phyloP scores from a whole-genome alignment of 176 grass and related monocot genomes.

The Oryza officinalis region DNA sequence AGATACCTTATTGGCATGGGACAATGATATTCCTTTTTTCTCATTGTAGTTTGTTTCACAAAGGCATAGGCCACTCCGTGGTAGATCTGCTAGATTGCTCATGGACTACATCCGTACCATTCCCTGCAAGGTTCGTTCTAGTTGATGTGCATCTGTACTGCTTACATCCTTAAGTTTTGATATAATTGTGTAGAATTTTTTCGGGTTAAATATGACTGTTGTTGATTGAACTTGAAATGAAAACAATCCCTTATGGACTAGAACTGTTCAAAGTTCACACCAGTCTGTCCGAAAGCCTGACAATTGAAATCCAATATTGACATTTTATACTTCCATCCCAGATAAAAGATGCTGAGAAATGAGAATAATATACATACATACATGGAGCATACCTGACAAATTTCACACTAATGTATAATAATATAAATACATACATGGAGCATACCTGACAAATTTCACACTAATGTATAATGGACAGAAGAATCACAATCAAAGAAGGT shows the following conservation, averaged over 20 bases:
- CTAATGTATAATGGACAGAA: too few relatives aligned
- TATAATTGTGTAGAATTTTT: not conserved
- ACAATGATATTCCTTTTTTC: constrained; percentile 20
- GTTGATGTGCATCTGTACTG: not conserved
- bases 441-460: too few relatives aligned
- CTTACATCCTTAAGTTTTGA: not conserved
- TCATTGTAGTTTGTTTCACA: constrained; percentile 78
- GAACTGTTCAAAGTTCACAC: not conserved
- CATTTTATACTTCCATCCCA: not conserved
- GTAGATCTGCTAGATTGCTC: constrained; percentile 62
- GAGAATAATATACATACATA: too few relatives aligned
- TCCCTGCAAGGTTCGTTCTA: constrained; percentile 82
- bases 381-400: too few relatives aligned
- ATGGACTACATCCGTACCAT: constrained; percentile 68
- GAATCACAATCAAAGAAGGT: too few relatives aligned
- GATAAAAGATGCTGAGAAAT: not conserved
- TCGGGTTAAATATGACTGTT: not conserved
- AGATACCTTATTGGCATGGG: not conserved
- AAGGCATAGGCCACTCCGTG: constrained; percentile 83
- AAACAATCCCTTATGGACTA: not conserved
- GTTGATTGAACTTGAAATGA: not conserved
- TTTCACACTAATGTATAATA: too few relatives aligned
- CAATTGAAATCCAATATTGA: not conserved
- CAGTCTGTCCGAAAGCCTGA: not conserved
- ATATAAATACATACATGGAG: too few relatives aligned